Evolutionary conservation across 345 rosid species (phyloP), one percentile per base, ranked within the genome.

Genomic region (Camelina hispida): DNA sequence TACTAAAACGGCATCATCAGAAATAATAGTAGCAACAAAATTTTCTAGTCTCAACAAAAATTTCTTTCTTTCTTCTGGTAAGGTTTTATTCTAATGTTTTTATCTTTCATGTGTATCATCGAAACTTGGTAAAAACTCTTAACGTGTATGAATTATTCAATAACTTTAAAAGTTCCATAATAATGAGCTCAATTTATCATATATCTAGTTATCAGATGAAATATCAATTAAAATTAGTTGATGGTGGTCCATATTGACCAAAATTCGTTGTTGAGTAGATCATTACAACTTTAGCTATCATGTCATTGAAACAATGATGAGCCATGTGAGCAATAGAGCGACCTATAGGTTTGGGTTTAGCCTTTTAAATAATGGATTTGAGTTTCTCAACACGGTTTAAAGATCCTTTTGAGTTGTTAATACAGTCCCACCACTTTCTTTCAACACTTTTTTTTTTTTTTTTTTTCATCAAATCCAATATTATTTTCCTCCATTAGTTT

Each of bases 281-380:
- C 80, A 77, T 77, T 77, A 65, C 80, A 71, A 71, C 72, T 77
- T 65, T 77, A 71, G 62, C 12, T 71, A 71, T 71, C 67, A 71
- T 62, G 75, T 69, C 69, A 76, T 9, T 76, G 70, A 11, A 62
- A 69, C 64, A 76, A 62, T 77, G 76, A 77, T 70, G 80, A 77
- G 76, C 80, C 80, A 70, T 77, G 80, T 70, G 80, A 57, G 32
- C 62, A 22, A n/a, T 62, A 69, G 75, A 63, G 71, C 28, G 15
- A 69, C 28, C 52, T 34, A 28, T 63, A 77, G 53, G 71, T 63
- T 69, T 69, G 13, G 13, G 38, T 53, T 69, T 69, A 55, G 59
- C 69, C 44, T 76, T 68, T 69, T 23, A n/a, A 69, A 62, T 44
- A 69, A 69, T 69, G 43, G 51, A 62, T 69, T 69, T 35, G 79